Evolutionary conservation across 2,329 filamentous ascomycete genomes (phyloP).

Genomic region (Colletotrichum godetiae): DNA sequence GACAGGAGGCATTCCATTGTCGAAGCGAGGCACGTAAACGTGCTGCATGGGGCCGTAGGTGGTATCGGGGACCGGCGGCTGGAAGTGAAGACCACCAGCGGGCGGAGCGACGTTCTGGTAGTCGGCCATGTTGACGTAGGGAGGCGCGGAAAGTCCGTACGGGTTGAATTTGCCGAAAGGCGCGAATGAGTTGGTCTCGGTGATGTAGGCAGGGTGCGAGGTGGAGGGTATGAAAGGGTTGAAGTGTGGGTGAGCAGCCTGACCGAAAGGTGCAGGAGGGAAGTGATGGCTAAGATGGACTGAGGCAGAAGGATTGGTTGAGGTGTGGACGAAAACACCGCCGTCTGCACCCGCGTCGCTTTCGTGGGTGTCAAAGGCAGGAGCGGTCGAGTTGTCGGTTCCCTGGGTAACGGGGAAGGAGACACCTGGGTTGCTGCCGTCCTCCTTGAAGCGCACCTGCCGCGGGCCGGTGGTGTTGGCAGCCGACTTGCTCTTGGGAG

Average conservation of each 20-base stretch:
- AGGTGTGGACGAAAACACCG: constrained; percentile 24
- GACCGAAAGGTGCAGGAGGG: constrained; percentile 9
- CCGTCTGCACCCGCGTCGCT: not conserved
- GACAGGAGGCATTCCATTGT: constrained; percentile 47
- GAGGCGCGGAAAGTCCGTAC: constrained; percentile 32
- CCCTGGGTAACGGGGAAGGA: constrained; percentile 21
- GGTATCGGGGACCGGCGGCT: constrained; percentile 69
- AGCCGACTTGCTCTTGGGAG: constrained; percentile 26
- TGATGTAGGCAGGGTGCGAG: constrained; percentile 21
- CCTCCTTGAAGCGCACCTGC: constrained; percentile 24
- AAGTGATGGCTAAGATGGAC: constrained; percentile 17
- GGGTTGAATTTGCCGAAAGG: constrained; percentile 31
- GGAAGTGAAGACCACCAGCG: constrained; percentile 61
- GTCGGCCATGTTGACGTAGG: constrained; percentile 47
- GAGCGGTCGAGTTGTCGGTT: constrained; percentile 9
- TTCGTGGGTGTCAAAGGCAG: constrained; percentile 15
- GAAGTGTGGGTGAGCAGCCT: constrained; percentile 28
- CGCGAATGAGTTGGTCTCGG: constrained; percentile 22
- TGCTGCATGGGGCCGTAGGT: constrained; percentile 66
- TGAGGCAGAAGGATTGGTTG: constrained; percentile 32
- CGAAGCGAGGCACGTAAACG: constrained; percentile 66
- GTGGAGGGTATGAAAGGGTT: constrained; percentile 35
- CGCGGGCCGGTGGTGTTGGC: constrained; percentile 26
- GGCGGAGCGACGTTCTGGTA: constrained; percentile 57
- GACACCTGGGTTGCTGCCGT: not conserved